A percentile compares a stretch with the other conserved stretches of the same genome.
phyloP scores from a whole-genome alignment of 768 basidiomycete genomes.

The Xanthoconium stramineum region DNA sequence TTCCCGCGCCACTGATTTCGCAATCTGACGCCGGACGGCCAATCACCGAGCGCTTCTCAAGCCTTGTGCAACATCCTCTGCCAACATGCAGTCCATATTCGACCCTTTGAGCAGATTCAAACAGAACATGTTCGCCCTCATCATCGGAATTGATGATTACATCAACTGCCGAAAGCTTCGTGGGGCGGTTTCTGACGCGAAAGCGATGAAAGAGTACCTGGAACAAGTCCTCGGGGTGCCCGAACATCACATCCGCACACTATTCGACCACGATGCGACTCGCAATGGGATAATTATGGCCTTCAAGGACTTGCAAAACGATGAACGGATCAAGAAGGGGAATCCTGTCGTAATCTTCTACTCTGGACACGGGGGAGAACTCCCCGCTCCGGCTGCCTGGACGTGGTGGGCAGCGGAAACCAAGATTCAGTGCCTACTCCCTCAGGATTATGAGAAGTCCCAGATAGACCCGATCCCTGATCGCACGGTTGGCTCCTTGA shows the following conservation, averaged over 20 bases:
- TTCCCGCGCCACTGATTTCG: not conserved
- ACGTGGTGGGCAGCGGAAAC: not conserved
- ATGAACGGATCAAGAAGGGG: conserved; percentile 25
- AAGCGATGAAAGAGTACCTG: conserved; percentile 36
- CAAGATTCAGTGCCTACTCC: conserved; percentile 24
- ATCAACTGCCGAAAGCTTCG: conserved; percentile 25
- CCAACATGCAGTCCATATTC: not conserved
- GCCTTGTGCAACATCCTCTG: not conserved
- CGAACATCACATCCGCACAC: conserved; percentile 31
- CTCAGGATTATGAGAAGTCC: conserved; percentile 30
- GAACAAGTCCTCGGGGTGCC: conserved; percentile 30
- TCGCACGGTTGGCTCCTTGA: conserved; percentile 37
- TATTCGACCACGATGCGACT: conserved; percentile 38
- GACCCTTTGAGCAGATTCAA: not conserved
- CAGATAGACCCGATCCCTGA: conserved; percentile 39
- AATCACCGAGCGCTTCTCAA: not conserved
- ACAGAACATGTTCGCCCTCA: conserved; percentile 31
- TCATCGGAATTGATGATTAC: conserved; percentile 45
- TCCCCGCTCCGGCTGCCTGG: conserved; percentile 33
- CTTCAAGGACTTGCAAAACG: conserved; percentile 19
- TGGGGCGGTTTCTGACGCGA: conserved; percentile 40
- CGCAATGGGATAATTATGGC: conserved; percentile 33
- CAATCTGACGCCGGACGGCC: not conserved
- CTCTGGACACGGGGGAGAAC: conserved; percentile 43
- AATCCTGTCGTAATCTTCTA: conserved; percentile 42